Conservation (phyloP, 371 early-diverging fungal species). For the Mucor velutinosus region DNA sequence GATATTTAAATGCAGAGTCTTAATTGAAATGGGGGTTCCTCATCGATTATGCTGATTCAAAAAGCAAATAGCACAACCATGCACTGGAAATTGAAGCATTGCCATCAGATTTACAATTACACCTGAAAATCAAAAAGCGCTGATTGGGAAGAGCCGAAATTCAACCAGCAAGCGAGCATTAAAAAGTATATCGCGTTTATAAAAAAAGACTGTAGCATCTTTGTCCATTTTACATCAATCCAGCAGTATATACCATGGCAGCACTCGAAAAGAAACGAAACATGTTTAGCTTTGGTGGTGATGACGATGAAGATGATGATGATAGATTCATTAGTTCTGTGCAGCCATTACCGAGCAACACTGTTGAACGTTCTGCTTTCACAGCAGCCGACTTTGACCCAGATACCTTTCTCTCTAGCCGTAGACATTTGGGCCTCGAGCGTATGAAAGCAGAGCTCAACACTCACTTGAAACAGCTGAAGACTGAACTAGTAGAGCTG, state of each 20-base stretch:
- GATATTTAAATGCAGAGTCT: no score
- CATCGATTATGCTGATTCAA: no score
- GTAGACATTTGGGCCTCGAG: constrained; percentile 70
- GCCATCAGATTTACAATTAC: no score
- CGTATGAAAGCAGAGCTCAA: constrained; percentile 69
- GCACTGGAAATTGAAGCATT: no score
- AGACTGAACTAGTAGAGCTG: constrained; percentile 77
- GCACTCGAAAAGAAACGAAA: neutral
- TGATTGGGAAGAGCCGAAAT: neutral
- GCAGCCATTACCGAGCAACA: constrained; percentile 42
- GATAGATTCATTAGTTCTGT: constrained; percentile 23
- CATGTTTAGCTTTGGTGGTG: constrained; percentile 48
- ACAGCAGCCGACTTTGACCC: constrained; percentile 57
- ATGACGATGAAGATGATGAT: constrained; percentile 44
- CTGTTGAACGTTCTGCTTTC: constrained; percentile 58
- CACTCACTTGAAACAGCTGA: constrained; percentile 60
- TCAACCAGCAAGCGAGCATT: neutral
- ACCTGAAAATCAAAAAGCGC: neutral
- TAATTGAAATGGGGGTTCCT: no score
- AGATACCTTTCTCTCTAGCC: constrained; percentile 64
- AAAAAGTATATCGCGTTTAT: neutral
- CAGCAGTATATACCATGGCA: neutral
- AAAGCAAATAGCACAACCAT: no score
- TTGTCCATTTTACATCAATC: neutral
- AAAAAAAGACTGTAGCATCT: neutral